Base-by-base conservation (phyloP, 495 filamentous ascomycete genomes). In the Podospora tetraspora region DNA sequence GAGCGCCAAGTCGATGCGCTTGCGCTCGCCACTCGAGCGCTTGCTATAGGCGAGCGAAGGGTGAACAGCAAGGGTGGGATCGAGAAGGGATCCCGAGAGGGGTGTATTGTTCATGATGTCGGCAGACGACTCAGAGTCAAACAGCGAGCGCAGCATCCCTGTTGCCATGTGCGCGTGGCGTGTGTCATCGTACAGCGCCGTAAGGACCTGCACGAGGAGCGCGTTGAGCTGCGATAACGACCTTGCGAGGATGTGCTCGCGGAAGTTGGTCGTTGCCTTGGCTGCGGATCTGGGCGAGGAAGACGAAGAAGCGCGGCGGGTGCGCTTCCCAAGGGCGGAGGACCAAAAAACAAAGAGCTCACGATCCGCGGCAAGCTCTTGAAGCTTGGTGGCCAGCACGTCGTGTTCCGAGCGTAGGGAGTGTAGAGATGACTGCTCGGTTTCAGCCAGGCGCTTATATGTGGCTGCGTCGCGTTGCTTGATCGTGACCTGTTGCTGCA, bases 1-100 rank as follows among this genome's bases (percentile, higher is more conserved):
- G 11, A 79, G 71, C 52, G 77, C 77, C 3, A 79, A 70, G 60
- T 79, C 76, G 21, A 76, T 71, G 27, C 77, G 77, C 61, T 79
- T 79, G 2, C 77, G 72, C 68, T 79, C 76, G 56, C 77, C 77
- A 23, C 72, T 70, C 43, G 76, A 78, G 9, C 72, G 73, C 67
- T 79, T 79, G 19, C 67, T 70, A 62, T 77, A 77, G 19, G 69
- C 67, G n/a, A 77, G 65, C 19, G 70, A 62, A 1, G 69, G 60
- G 62, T 52, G 37, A 1, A 52, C 37, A 5, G 37, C 37, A 0
- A 52, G 37, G 37, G 5, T 52, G 16, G 37, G 37, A 19, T 52
- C 37, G 37, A 52, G 37, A 1, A 52, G 16, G 16, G 37, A 52
- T 52, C 37, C 37, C 37, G n/a, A n/a, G n/a, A n/a, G n/a, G n/a